phyloP scores from a whole-genome alignment of 129 eudicot genomes.

The Gnaphalium uliginosum region DNA sequence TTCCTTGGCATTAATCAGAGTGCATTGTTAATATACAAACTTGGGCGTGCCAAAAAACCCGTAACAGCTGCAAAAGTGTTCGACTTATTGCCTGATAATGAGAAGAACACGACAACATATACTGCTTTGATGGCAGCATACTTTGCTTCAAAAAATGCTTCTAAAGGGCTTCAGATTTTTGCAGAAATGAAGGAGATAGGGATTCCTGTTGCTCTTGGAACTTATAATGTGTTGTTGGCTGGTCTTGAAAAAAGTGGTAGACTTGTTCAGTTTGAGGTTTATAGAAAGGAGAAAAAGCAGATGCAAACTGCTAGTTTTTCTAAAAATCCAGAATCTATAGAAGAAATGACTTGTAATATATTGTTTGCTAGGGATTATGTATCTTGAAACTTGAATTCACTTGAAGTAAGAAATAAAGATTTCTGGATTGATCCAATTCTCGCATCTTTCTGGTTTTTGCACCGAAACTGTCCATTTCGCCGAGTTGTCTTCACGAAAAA shows the following conservation, averaged over 20 bases:
- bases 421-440: no score
- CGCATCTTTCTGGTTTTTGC: no score
- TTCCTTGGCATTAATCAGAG: constrained; percentile 60
- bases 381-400: constrained; percentile 23
- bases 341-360: constrained; percentile 60
- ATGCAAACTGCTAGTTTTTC: constrained; percentile 34
- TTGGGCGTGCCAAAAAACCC: constrained; percentile 59
- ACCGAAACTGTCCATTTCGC: no score
- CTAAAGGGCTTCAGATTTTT: constrained; percentile 62
- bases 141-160: constrained; percentile 56
- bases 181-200: constrained; percentile 59
- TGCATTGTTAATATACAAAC: constrained; percentile 67
- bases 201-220: constrained; percentile 55
- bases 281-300: constrained; percentile 62
- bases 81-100: constrained; percentile 52
- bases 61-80: constrained; percentile 56
- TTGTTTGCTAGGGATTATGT: constrained; percentile 58
- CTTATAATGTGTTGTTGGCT: constrained; percentile 58
- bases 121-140: constrained; percentile 78
- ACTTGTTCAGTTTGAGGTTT: constrained; percentile 42
- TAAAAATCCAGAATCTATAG: constrained; percentile 32
- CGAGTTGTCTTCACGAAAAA: no score
- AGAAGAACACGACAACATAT: constrained; percentile 59
- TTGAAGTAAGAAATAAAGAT: not conserved
- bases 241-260: constrained; percentile 79